Base-by-base conservation (phyloP, 202 grass and related monocot genomes). In the Saccharum hybrid region DNA sequence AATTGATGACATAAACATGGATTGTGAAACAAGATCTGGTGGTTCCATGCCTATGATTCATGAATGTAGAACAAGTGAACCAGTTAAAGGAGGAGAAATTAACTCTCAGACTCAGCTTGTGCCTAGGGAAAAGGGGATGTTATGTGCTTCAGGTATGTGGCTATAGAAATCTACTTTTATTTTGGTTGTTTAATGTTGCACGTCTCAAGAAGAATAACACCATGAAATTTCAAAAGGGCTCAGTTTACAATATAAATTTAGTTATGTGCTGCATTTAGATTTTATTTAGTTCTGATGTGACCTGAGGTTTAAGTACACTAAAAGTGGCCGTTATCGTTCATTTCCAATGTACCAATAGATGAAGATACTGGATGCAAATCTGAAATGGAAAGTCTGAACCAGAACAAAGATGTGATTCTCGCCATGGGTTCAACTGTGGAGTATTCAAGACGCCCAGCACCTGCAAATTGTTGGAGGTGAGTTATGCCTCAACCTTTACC, bases 111-210 rank as follows among this genome's bases (percentile, higher is more conserved):
- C 62, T 76, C 28, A 63, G 2, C 4, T 33, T 70, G 71, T 15
- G 9, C 71, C 10, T 68, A 57, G 54, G 63, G 77, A 68, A 45
- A 60, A 71, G 22, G 68, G 54, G 37, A 23, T n/a, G 8, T 63
- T 42, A 67, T 65, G 62, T 63, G 2, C 56, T 87, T 71, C 65
- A 77, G 85, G 85, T 83, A 65, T 72, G 10, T 65, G 10, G 43
- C 37, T 67, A 49, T 26, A 16, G 7, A 26, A 26, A 38, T 10
- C 0, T 64, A 10, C 16, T 16, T 61, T 49, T 49, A 49, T 49
- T 49, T 49, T 5, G 3, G 13, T 49, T 49, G 13, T 14, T 49
- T 15, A 15, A 49, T 49, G 46, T 49, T 49, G 21, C 21, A 5
- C 1, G 22, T 28, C 59, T 62, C 21, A 62, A 63, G 7, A 68